Evolutionary conservation across 768 basidiomycete genomes (phyloP).

Genomic region (Suillus decipiens): DNA sequence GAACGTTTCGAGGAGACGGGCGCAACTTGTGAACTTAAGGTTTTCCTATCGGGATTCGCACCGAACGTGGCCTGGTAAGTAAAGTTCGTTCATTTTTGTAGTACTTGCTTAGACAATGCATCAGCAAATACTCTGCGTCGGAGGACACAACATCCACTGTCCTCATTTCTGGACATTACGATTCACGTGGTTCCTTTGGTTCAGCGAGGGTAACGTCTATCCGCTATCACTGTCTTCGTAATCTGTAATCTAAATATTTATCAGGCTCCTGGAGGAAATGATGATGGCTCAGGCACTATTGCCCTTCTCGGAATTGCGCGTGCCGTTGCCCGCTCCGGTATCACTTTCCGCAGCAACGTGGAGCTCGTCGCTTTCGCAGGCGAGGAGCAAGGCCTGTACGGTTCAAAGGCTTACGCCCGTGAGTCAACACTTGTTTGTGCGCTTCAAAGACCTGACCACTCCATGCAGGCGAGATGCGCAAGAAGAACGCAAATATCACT

Average conservation of each 20-base stretch:
- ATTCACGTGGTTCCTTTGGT: conserved; percentile 91
- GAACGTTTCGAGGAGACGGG: conserved; percentile 71
- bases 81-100: not conserved
- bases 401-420: conserved; percentile 81
- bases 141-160: conserved; percentile 62
- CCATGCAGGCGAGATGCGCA: conserved; percentile 56
- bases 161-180: conserved; percentile 85
- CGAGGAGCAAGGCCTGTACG: conserved; percentile 87
- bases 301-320: conserved; percentile 82
- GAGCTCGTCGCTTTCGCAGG: conserved; percentile 86
- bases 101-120: not conserved
- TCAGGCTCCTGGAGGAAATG: conserved; percentile 54
- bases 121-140: conserved; percentile 59
- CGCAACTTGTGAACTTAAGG: conserved; percentile 65
- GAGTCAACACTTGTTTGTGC: conserved; percentile 30
- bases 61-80: conserved; percentile 87
- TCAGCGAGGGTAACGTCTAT: conserved; percentile 42
- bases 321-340: conserved; percentile 62
- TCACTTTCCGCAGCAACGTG: conserved; percentile 76
- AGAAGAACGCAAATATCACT: conserved; percentile 62
- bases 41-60: conserved; percentile 72
- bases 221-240: conserved; percentile 1
- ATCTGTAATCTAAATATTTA: not conserved
- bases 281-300: conserved; percentile 64
- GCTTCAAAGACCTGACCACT: conserved; percentile 1